phyloP scores from a whole-genome alignment of 768 basidiomycete species.

The Kwoniella pini region DNA sequence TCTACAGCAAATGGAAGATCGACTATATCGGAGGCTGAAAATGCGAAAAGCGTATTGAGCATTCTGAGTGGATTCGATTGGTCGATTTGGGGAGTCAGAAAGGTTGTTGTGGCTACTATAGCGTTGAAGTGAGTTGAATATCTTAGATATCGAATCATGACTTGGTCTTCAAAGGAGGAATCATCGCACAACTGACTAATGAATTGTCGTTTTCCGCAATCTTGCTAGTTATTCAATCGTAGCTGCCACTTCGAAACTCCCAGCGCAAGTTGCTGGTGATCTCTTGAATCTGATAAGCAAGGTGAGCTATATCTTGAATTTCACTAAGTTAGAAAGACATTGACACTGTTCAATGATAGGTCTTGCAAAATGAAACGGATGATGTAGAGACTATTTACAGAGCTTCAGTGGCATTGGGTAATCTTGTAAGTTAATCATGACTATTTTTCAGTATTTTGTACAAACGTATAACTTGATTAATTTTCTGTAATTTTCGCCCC shows the following conservation, averaged over 20 bases:
- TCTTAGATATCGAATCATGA: slow-evolving; percentile 2
- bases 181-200: too few relatives aligned
- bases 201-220: background rate
- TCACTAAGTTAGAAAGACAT: too few relatives aligned
- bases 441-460: background rate
- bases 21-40: slow-evolving; percentile 22
- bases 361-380: slow-evolving; percentile 46
- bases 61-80: slow-evolving; percentile 61
- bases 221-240: slow-evolving; percentile 47
- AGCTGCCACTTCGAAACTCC: slow-evolving; percentile 32
- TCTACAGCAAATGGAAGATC: slow-evolving; percentile 55
- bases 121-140: slow-evolving; percentile 74
- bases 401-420: slow-evolving; percentile 49
- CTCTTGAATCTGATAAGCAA: slow-evolving; percentile 43
- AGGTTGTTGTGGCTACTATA: slow-evolving; percentile 76
- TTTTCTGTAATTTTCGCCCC: background rate
- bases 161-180: too few relatives aligned
- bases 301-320: slow-evolving; percentile 11
- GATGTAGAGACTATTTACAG: slow-evolving; percentile 50
- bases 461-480: background rate
- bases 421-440: slow-evolving; percentile 35
- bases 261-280: slow-evolving; percentile 16
- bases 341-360: too few relatives aligned
- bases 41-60: slow-evolving; percentile 50
- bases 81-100: slow-evolving; percentile 67